Conservation (phyloP, 768 basidiomycete species). For the Suillus alpinus region DNA sequence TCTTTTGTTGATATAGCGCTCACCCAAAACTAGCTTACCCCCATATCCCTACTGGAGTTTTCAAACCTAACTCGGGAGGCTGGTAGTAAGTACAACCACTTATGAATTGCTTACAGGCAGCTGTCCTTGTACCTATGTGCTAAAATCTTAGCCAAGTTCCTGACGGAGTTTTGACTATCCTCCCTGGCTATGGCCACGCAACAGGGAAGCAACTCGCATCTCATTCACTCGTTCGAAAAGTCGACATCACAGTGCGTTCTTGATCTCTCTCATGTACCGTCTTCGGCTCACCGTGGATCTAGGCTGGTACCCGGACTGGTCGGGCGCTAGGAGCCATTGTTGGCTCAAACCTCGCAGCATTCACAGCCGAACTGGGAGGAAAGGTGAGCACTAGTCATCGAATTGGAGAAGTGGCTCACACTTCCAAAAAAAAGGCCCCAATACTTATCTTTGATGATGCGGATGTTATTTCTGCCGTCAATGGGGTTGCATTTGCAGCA, state of each 20-base stretch:
- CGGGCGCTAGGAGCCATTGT: slow-evolving; percentile 70
- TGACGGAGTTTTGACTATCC: slow-evolving; percentile 64
- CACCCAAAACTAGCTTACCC: slow-evolving; percentile 53
- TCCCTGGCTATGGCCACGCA: slow-evolving; percentile 67
- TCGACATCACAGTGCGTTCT: slow-evolving; percentile 73
- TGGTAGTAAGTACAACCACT: slow-evolving; percentile 48
- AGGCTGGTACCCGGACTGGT: slow-evolving; percentile 81
- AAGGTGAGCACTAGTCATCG: slow-evolving; percentile 46
- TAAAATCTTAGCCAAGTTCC: slow-evolving; percentile 54
- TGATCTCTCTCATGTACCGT: not conserved
- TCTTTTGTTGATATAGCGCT: not conserved
- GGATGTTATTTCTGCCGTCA: slow-evolving; percentile 69
- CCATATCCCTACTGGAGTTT: slow-evolving; percentile 78
- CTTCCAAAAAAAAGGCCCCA: slow-evolving; percentile 54
- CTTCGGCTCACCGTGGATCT: slow-evolving; percentile 1
- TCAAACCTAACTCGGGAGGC: slow-evolving; percentile 59
- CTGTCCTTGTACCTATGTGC: not conserved
- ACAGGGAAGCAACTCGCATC: slow-evolving; percentile 66
- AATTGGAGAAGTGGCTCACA: not conserved
- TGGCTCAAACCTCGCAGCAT: slow-evolving; percentile 69
- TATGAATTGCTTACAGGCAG: not conserved
- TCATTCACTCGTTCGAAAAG: slow-evolving; percentile 69
- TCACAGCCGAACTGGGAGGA: slow-evolving; percentile 84
- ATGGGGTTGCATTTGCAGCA: slow-evolving; percentile 79
- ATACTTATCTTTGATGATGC: slow-evolving; percentile 80